phyloP scores from a whole-genome alignment of 495 filamentous ascomycete species.

The Aspergillus egyptiacus region DNA sequence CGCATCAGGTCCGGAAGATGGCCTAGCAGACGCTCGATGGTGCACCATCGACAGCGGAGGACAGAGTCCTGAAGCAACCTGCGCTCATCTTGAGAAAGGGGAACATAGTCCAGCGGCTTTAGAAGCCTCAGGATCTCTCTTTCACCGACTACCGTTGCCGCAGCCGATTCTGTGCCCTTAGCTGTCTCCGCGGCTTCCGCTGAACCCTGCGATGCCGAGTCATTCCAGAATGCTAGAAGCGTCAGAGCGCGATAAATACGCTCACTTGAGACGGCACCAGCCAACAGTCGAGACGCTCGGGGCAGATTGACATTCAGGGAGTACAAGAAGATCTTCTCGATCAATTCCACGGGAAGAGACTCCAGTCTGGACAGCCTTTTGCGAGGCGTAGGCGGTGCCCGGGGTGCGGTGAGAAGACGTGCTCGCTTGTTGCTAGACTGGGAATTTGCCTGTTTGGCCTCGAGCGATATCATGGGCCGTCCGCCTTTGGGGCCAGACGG shows the following conservation, averaged over 20 bases:
- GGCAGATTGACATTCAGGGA: slow-evolving; percentile 45
- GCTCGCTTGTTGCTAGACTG: slow-evolving; percentile 13
- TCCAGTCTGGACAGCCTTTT: slow-evolving; percentile 40
- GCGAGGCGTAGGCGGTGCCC: not conserved
- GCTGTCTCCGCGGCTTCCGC: not conserved
- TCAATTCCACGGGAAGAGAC: slow-evolving; percentile 46
- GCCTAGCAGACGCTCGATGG: slow-evolving; percentile 23
- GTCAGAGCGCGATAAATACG: slow-evolving; percentile 36
- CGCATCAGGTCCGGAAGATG: slow-evolving; percentile 32
- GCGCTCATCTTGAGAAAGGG: slow-evolving; percentile 20
- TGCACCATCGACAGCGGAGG: slow-evolving; percentile 37
- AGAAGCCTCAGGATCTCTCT: slow-evolving; percentile 23
- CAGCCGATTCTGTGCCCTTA: not conserved
- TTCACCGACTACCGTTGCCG: not conserved
- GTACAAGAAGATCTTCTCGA: slow-evolving; percentile 49
- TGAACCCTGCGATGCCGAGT: slow-evolving; percentile 5
- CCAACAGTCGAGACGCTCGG: slow-evolving; percentile 34
- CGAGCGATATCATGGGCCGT: slow-evolving; percentile 16
- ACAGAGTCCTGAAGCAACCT: slow-evolving; percentile 27
- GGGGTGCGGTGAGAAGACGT: slow-evolving; percentile 9
- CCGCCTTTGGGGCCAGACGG: slow-evolving; percentile 17
- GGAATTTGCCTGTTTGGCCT: slow-evolving; percentile 7
- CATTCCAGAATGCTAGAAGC: slow-evolving; percentile 38
- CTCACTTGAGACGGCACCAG: slow-evolving; percentile 36
- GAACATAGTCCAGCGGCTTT: slow-evolving; percentile 30